Base-by-base conservation (phyloP, 768 basidiomycete species). In the Lenzites betulinus region DNA sequence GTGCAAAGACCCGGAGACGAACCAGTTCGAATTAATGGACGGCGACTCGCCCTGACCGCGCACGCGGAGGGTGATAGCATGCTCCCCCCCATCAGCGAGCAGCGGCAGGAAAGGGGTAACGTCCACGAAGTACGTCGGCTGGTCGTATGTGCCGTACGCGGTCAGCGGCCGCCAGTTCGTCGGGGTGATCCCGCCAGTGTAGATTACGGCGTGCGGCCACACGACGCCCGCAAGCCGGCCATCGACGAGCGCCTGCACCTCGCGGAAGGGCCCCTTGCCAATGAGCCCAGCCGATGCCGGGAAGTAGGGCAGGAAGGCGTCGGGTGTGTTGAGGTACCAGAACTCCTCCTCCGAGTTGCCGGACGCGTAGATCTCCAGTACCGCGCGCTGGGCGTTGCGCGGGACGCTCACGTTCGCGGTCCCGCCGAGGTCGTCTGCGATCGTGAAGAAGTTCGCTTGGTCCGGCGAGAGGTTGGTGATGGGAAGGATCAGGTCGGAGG, bases 41-140 rank as follows among this genome's bases (percentile, higher is more conserved):
- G 85, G 87, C 64, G 85, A 77, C 2, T 68, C 61, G 69, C 92
- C 87, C 22, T 85, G 83, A 11, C 89, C 89, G 16, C 77, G 80
- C 38, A 92, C 85, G 62, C 92, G 85, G 36, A 93, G 77, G 51
- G 86, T 81, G 65, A 92, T 79, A 30, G 76, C 83, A 69, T 92
- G 90, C 25, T 83, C 74, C 15, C 79, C 69, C 5, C 85, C 85
- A 56, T 89, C 88, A 0, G 84, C 77, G 33, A 92, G 78, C 18
- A 84, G 66, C 7, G 88, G 88, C 1, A 86, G 78, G 67, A 91
- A 91, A 1, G 90, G 88, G 9, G 89, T 89, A 54, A 90, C 69
- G 69, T 92, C 90, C 16, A 91, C 62, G 67, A 85, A 84, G 69
- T 90, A 91, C 1, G 87, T 88, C 3, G 90, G 89, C 16, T 89